Base-by-base conservation (phyloP, 1,284 basidiomycete genomes). In the Trichosporon coremiiforme region DNA sequence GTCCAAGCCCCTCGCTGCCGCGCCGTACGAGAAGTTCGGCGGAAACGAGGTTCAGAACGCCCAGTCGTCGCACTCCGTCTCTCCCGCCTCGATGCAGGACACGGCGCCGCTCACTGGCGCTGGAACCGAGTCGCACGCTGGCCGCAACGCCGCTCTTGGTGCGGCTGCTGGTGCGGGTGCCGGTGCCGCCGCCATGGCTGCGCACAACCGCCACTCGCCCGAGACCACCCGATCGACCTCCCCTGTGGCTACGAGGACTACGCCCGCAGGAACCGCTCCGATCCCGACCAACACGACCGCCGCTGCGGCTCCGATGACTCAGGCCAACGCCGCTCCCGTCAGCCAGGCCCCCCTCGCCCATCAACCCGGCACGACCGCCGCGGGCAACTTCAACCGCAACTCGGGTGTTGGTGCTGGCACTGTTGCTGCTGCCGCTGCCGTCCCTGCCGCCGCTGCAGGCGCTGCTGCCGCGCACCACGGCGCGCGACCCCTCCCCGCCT, bases 351-450 rank as follows among this genome's bases (percentile, higher is more conserved):
- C 20, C 20, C 20, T 53, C 10, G 20, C 50, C 25, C 45, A 29
- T 36, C 45, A 29, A 1, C 31, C 35, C 6, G 25, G 50, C 65
- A 47, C 25, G 12, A 17, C 47, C 4, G 65, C 13, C 6, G 65
- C 53, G 25, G 33, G 33, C 33, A 38, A 33, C 35, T 53, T 35
- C 35, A n/a, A 25, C 33, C 22, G 29, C 31, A 50, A 10, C 2
- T 13, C 55, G 6, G 66, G 38, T 9, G 25, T 41, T 7, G n/a
- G 25, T 20, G 53, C 31, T 20, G 57, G 53, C 22, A 57, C 55
- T 7, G 45, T 35, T 17, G 31, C 36, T 20, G 68, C 55, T 63
- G 65, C 65, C 15, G 65, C 65, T 7, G 68, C 68, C n/a, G 33
- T 66, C 35, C 47, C 35, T 33, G 50, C 45, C 33, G 65, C 36